Conservation (phyloP, 495 filamentous ascomycete species). For the Hypoxylon intermedium region DNA sequence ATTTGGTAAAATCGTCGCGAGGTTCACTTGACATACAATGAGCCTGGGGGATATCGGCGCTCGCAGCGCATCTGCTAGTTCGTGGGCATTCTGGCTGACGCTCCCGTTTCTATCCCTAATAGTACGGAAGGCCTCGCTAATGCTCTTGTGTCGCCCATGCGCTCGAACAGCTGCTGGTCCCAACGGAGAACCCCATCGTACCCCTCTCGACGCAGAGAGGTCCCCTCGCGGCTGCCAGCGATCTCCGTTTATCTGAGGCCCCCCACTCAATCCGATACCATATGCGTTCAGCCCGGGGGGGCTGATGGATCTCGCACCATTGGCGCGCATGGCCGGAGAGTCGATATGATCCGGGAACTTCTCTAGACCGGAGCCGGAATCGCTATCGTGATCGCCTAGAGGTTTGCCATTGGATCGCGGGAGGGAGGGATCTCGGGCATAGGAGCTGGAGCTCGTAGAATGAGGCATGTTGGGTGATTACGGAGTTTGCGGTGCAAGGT, state of each 20-base stretch:
- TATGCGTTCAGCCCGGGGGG: slow-evolving; percentile 47
- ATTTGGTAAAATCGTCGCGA: slow-evolving; percentile 11
- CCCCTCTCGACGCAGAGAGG: slow-evolving; percentile 50
- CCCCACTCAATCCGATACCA: slow-evolving; percentile 44
- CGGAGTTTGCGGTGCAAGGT: slow-evolving; percentile 34
- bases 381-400: slow-evolving; percentile 43
- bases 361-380: slow-evolving; percentile 52
- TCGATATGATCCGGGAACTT: slow-evolving; percentile 63
- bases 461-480: slow-evolving; percentile 47
- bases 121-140: slow-evolving; percentile 82
- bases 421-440: slow-evolving; percentile 40
- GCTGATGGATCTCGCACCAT: slow-evolving; percentile 42
- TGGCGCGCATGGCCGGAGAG: slow-evolving; percentile 42
- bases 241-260: slow-evolving; percentile 43
- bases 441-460: slow-evolving; percentile 45
- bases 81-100: slow-evolving; percentile 89
- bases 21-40: slow-evolving; percentile 66
- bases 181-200: slow-evolving; percentile 52
- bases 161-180: slow-evolving; percentile 43
- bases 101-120: slow-evolving; percentile 80
- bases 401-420: slow-evolving; percentile 44
- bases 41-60: slow-evolving; percentile 88
- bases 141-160: slow-evolving; percentile 79
- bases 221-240: slow-evolving; percentile 63
- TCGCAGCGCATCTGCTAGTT: slow-evolving; percentile 87